These are phyloP conservation scores for Candida manassasensis DNA, from an alignment of 805 yeast genomes.

Conservation along the genomic window DNA sequence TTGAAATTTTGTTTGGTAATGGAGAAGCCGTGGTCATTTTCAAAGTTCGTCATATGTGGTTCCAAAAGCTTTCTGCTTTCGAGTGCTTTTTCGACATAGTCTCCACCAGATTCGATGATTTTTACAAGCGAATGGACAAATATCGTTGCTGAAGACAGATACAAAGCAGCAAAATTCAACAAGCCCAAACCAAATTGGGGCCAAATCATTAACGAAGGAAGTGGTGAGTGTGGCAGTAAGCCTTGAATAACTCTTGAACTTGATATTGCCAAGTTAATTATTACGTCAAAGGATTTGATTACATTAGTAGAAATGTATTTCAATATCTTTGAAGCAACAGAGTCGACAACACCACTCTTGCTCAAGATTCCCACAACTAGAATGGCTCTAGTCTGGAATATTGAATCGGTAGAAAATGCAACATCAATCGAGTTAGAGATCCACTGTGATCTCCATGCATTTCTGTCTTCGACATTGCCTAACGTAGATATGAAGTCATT, in stretches of 20 bases:
- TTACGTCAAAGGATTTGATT: conserved; percentile 22
- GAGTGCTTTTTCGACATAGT: conserved; percentile 24
- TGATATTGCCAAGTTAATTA: conserved; percentile 40
- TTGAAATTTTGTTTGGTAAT: conserved; percentile 48
- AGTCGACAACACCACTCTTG: conserved; percentile 57
- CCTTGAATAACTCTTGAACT: conserved; percentile 47
- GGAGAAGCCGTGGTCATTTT: conserved; percentile 32
- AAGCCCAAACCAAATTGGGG: conserved; percentile 28
- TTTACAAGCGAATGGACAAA: conserved; percentile 24
- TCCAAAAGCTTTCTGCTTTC: conserved; percentile 36
- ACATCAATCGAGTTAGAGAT: conserved; percentile 59
- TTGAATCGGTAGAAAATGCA: conserved; percentile 51
- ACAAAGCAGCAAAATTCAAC: conserved; percentile 24
- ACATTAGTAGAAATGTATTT: conserved; percentile 21
- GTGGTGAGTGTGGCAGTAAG: conserved; percentile 39
- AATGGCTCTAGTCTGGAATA: conserved; percentile 63
- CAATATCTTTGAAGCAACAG: conserved; percentile 33
- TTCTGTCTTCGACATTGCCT: conserved; percentile 42
- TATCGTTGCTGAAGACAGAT: conserved; percentile 30
- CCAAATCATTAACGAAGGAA: conserved; percentile 51
- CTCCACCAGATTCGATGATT: conserved; percentile 17
- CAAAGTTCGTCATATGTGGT: conserved; percentile 38
- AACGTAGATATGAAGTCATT: conserved; percentile 48
- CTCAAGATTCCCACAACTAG: conserved; percentile 67
- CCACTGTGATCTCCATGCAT: conserved; percentile 63